Evolutionary conservation across 1,284 basidiomycete species (phyloP).

Genomic region (Pyrrhoderma lamaoense): DNA sequence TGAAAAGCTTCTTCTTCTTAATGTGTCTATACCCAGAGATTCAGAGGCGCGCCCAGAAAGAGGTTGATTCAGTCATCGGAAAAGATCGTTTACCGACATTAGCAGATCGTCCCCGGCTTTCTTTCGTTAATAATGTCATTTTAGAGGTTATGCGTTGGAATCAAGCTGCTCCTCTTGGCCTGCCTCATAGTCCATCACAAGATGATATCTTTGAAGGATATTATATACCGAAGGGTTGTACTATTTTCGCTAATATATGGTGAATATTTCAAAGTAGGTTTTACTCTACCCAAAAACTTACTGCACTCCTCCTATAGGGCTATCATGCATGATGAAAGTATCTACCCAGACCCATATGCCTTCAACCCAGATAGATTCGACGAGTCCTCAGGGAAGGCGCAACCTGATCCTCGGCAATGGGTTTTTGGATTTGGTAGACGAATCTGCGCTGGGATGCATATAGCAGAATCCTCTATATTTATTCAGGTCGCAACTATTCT

Average conservation of each 20-base stretch:
- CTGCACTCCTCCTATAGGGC: constrained; percentile 15
- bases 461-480: constrained; percentile 42
- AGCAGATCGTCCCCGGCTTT: constrained; percentile 8
- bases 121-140: constrained; percentile 7
- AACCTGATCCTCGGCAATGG: constrained; percentile 1
- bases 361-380: constrained; percentile 22
- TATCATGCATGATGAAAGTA: constrained; percentile 22
- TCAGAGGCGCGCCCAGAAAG: constrained; percentile 8
- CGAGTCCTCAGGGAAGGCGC: neutral
- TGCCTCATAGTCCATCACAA: neutral
- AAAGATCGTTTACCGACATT: constrained; percentile 7
- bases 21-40: constrained; percentile 9
- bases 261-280: constrained; percentile 7
- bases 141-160: constrained; percentile 11
- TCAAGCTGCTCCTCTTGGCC: constrained; percentile 1
- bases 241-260: constrained; percentile 27
- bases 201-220: constrained; percentile 8
- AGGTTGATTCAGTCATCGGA: constrained; percentile 5
- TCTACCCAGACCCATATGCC: constrained; percentile 20
- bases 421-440: constrained; percentile 9
- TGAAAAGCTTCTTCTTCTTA: constrained; percentile 1
- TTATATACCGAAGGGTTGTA: constrained; percentile 21
- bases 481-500: constrained; percentile 40
- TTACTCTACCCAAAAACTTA: neutral
- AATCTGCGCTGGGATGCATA: constrained; percentile 34